A percentile compares a stretch with the other conserved stretches of the same genome.
phyloP scores from a whole-genome alignment of 2,329 filamentous ascomycete genomes.

The Coleophoma crateriformis region DNA sequence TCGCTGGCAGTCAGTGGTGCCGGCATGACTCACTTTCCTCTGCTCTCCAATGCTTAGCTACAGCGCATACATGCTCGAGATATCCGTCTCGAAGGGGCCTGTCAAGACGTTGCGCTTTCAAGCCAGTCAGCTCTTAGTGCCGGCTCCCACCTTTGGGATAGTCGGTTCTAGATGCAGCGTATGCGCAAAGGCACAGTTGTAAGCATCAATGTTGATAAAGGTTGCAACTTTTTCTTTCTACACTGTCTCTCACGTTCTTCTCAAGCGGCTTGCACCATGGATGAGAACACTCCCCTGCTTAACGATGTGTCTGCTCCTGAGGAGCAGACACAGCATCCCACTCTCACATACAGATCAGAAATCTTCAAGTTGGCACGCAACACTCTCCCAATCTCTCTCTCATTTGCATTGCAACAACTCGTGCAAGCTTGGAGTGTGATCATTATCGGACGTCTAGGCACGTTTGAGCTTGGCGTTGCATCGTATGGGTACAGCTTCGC shows the following conservation, averaged over 20 bases:
- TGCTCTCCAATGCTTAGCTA: no score
- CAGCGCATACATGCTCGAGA: no score
- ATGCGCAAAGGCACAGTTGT: neutral
- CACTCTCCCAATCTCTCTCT: conserved; percentile 3
- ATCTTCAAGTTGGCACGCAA: conserved; percentile 1
- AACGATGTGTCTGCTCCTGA: neutral
- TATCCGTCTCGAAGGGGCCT: no score
- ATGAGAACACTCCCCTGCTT: neutral
- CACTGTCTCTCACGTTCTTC: neutral
- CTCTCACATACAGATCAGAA: conserved; percentile 4
- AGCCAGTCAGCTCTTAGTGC: neutral
- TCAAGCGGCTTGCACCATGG: neutral
- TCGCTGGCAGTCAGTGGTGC: no score
- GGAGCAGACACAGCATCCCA: neutral
- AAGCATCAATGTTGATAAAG: neutral
- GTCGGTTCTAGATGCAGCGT: neutral
- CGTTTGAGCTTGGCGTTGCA: conserved; percentile 34
- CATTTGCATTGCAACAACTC: conserved; percentile 5
- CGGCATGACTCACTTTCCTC: no score
- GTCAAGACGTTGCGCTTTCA: no score
- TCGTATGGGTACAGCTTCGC: conserved; percentile 90
- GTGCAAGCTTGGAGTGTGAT: conserved; percentile 6
- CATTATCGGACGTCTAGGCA: conserved; percentile 3
- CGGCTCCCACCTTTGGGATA: neutral
- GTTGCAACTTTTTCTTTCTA: neutral